Base-by-base conservation (phyloP, 1,284 basidiomycete species). In the Nidula niveotomentosa region DNA sequence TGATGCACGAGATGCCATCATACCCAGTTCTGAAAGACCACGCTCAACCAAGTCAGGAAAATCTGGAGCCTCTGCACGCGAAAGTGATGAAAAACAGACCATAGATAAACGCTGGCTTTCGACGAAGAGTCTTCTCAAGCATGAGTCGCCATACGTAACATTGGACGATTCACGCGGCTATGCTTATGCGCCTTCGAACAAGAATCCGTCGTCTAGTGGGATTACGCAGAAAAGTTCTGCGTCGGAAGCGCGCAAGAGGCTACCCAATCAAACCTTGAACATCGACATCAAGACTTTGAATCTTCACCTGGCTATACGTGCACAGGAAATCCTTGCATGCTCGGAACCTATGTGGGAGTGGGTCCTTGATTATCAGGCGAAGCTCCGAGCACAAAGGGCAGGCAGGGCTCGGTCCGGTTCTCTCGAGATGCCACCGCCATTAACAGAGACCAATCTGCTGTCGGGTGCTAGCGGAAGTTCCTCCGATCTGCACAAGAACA, bases 261-360 rank as follows among this genome's bases (percentile, higher is more conserved):
- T 86, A 12, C 84, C 84, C 17, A 83, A 84, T 59, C 64, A 69
- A 46, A 76, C 68, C 8, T 64, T 85, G 57, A 71, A 78, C 47
- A 71, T 87, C 34, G 86, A 89, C 67, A 57, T 83, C 52, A 73
- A 76, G 53, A 76, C 77, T 7, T 66, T 88, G 53, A 84, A 85
- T 61, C 66, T 88, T 55, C 85, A 87, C 65, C 73, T 90, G 23
- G 71, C 77, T 15, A 58, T 82, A 56, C 76, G 84, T 12, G 78
- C 79, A 4, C 75, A 78, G 52, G 87, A 88, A 62, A 76, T 89
- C 15, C 59, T 87, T 7, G 85, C 76, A 10, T 89, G 86, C 60
- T 75, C 83, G 0, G 88, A 90, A 68, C 75, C 83, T 35, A 90
- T 90, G 86, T 90, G 88, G 88, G 85, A 86, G 53, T 89, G 84